These are phyloP conservation scores for Cyclostephanos invisitatus DNA, from an alignment of 108 stramenopile genomes.

Conservation along the genomic window DNA sequence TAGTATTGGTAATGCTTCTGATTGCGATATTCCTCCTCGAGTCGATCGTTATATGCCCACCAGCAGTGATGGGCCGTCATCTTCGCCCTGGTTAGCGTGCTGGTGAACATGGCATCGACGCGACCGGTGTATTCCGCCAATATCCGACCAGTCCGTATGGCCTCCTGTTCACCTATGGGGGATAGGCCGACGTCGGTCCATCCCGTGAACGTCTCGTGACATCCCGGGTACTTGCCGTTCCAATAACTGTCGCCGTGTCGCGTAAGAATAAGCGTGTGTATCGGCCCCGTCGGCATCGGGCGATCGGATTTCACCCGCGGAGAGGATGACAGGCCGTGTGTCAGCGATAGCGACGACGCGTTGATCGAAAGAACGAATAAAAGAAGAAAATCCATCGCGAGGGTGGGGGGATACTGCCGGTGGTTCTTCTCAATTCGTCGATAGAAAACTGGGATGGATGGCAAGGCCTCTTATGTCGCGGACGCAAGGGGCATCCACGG, in stretches of 20 bases:
- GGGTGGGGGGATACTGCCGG: no score
- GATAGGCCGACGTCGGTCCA: slow-evolving; percentile 68
- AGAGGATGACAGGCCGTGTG: neutral
- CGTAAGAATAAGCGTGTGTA: slow-evolving; percentile 60
- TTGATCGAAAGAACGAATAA: neutral
- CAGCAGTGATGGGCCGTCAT: slow-evolving; percentile 63
- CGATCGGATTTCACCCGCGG: neutral
- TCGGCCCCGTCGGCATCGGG: slow-evolving; percentile 28
- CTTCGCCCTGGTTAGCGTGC: slow-evolving; percentile 51
- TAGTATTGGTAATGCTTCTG: slow-evolving; percentile 34
- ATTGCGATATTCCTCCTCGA: slow-evolving; percentile 20
- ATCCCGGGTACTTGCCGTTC: slow-evolving; percentile 63
- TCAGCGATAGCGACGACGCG: neutral
- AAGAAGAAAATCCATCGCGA: neutral
- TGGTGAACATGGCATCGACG: slow-evolving; percentile 60
- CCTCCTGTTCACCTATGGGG: slow-evolving; percentile 55
- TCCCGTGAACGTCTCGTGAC: slow-evolving; percentile 69
- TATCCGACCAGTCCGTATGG: slow-evolving; percentile 43
- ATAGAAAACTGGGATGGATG: no score
- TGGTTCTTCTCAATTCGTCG: no score
- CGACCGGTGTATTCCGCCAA: slow-evolving; percentile 29
- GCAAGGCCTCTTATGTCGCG: no score
- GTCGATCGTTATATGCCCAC: slow-evolving; percentile 50
- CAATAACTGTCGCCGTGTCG: slow-evolving; percentile 71
- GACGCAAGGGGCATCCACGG: no score